These are phyloP conservation scores for Leishmania arabica DNA, from an alignment of 208 protist genomes.

Conservation along the genomic window DNA sequence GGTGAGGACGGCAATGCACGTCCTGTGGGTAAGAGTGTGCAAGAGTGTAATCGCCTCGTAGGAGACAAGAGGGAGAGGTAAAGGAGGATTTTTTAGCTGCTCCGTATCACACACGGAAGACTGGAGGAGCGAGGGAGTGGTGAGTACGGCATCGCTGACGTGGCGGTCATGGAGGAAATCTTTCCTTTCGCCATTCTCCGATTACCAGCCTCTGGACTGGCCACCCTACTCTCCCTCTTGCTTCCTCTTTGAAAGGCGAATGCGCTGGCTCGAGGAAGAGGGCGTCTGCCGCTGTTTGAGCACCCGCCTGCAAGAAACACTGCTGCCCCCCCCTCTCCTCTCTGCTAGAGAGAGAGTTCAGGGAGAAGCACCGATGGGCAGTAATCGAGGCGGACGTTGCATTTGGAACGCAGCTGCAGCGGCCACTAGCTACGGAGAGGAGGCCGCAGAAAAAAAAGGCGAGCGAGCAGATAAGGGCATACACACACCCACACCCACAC, in stretches of 20 bases:
- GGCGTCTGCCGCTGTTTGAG: neutral
- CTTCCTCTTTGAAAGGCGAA: neutral
- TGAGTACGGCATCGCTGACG: neutral
- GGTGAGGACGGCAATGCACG: neutral
- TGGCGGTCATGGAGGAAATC: neutral
- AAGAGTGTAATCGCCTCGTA: neutral
- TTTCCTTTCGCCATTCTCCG: neutral
- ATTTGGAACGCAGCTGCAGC: neutral
- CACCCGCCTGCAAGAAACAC: neutral
- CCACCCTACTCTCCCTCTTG: neutral
- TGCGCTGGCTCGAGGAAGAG: neutral
- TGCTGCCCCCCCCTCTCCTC: neutral
- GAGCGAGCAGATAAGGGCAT: neutral
- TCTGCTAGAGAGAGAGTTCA: too few relatives aligned
- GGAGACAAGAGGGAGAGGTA: neutral
- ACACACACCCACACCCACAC: neutral
- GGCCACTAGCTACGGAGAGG: neutral
- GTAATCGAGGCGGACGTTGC: neutral
- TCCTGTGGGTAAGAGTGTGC: neutral
- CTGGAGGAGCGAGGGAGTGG: neutral
- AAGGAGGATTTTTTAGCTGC: neutral
- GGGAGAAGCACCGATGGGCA: neutral
- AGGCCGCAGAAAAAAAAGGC: neutral
- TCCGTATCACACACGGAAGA: neutral
- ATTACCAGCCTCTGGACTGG: neutral